phyloP scores from a whole-genome alignment of 305 asterid species.

The Plantago lanceolata region DNA sequence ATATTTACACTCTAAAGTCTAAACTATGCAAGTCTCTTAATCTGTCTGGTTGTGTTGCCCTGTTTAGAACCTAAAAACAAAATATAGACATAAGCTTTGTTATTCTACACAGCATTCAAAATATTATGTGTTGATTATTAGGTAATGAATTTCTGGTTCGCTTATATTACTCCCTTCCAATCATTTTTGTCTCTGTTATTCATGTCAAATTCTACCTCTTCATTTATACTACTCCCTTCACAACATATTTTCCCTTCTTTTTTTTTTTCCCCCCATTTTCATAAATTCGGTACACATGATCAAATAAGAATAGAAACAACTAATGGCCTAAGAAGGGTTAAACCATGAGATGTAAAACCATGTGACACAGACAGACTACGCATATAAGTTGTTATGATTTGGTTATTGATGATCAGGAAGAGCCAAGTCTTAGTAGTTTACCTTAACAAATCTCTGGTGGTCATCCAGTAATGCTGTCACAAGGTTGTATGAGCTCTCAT shows the following conservation, averaged over 20 bases:
- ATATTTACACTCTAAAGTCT: neutral
- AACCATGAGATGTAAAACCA: conserved; percentile 3
- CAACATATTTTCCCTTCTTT: too few species aligned
- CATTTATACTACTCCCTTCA: too few species aligned
- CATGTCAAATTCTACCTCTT: too few species aligned
- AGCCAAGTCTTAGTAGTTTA: conserved; percentile 26
- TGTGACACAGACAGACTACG: neutral
- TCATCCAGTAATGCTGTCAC: conserved; percentile 48
- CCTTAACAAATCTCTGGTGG: conserved; percentile 46
- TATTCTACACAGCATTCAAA: too few species aligned
- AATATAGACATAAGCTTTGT: neutral
- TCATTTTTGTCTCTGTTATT: too few species aligned
- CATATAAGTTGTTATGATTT: conserved; percentile 5
- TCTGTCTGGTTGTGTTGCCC: too few species aligned
- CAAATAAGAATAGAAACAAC: conserved; percentile 5
- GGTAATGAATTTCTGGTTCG: too few species aligned
- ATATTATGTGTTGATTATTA: too few species aligned
- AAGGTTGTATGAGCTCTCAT: conserved; percentile 30
- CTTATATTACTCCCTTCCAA: too few species aligned
- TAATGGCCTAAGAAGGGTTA: neutral
- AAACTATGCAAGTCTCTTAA: neutral
- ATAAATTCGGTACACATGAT: neutral
- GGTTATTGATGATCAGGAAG: conserved; percentile 1
- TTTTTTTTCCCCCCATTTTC: neutral
- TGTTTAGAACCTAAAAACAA: too few species aligned